Conservation (phyloP, 768 basidiomycete species). For the Heimioporus sp. region DNA sequence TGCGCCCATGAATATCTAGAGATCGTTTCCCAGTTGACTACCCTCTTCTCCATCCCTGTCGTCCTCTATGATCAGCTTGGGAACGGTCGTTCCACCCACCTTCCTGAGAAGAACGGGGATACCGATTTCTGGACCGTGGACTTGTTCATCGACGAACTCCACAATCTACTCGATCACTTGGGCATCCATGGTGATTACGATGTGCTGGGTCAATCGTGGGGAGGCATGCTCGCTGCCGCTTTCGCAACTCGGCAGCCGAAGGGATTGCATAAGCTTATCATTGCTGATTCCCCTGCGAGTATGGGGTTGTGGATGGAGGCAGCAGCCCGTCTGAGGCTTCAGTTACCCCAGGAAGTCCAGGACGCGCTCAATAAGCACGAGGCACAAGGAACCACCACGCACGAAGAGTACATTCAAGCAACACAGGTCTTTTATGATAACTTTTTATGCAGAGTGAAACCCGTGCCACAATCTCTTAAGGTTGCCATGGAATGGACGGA, state of each 20-base stretch:
- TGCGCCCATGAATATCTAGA: constrained; percentile 41
- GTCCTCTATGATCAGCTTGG: constrained; percentile 59
- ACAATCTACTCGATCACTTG: constrained; percentile 44
- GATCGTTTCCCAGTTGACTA: constrained; percentile 38
- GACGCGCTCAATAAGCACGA: constrained; percentile 45
- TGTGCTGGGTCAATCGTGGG: constrained; percentile 42
- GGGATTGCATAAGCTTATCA: constrained; percentile 46
- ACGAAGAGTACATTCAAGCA: constrained; percentile 44
- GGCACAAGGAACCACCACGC: constrained; percentile 39
- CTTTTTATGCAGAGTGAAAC: constrained; percentile 44
- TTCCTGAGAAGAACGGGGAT: constrained; percentile 45
- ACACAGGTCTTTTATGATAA: constrained; percentile 40
- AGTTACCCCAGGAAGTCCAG: constrained; percentile 41
- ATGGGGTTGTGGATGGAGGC: constrained; percentile 42
- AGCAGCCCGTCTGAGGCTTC: constrained; percentile 26
- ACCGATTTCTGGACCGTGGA: constrained; percentile 46
- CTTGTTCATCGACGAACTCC: constrained; percentile 52
- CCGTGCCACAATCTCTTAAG: constrained; percentile 41
- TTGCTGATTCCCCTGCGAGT: constrained; percentile 45
- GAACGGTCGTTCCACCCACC: constrained; percentile 51
- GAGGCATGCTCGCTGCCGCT: constrained; percentile 44
- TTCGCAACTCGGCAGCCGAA: constrained; percentile 37
- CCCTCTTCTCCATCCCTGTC: constrained; percentile 40
- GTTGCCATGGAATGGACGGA: constrained; percentile 33
- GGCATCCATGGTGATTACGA: constrained; percentile 43